phyloP scores from a whole-genome alignment of 768 basidiomycete species.

The Brasilioporus rufonigricans region DNA sequence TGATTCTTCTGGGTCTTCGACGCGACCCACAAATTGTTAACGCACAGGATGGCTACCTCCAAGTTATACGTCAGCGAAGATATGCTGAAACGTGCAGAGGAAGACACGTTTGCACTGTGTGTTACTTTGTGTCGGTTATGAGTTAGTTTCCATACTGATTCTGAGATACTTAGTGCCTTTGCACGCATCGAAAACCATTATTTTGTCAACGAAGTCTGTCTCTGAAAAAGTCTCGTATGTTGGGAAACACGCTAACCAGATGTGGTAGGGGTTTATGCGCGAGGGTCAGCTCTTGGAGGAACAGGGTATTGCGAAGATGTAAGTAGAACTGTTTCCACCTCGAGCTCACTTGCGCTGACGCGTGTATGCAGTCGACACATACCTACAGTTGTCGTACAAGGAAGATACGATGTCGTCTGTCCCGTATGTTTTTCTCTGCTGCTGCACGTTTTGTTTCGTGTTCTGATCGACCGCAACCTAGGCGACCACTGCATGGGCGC shows the following conservation, averaged over 20 bases:
- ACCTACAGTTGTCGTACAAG: constrained; percentile 78
- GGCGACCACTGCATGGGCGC: constrained; percentile 76
- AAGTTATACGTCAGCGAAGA: constrained; percentile 68
- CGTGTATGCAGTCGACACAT: constrained; percentile 70
- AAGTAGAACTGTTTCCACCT: constrained; percentile 14
- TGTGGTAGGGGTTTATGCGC: constrained; percentile 71
- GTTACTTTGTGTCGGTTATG: constrained; percentile 23
- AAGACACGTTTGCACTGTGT: constrained; percentile 76
- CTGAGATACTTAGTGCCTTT: constrained; percentile 58
- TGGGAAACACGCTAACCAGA: constrained; percentile 3
- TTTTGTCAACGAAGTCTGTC: constrained; percentile 72
- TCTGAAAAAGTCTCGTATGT: neutral
- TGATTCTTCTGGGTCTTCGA: constrained; percentile 11
- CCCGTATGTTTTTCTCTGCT: constrained; percentile 48
- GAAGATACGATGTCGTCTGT: constrained; percentile 87
- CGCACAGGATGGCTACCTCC: constrained; percentile 74
- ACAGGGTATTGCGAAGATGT: constrained; percentile 90
- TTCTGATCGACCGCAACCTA: constrained; percentile 26
- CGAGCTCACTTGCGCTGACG: constrained; percentile 5
- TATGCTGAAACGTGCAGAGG: constrained; percentile 64
- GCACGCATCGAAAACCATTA: constrained; percentile 90
- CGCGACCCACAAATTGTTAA: neutral
- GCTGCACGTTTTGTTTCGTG: neutral
- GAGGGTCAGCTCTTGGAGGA: constrained; percentile 84
- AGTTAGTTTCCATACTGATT: constrained; percentile 2